Conservation (phyloP, 2,329 filamentous ascomycete species). For the Penicillium sp. region DNA sequence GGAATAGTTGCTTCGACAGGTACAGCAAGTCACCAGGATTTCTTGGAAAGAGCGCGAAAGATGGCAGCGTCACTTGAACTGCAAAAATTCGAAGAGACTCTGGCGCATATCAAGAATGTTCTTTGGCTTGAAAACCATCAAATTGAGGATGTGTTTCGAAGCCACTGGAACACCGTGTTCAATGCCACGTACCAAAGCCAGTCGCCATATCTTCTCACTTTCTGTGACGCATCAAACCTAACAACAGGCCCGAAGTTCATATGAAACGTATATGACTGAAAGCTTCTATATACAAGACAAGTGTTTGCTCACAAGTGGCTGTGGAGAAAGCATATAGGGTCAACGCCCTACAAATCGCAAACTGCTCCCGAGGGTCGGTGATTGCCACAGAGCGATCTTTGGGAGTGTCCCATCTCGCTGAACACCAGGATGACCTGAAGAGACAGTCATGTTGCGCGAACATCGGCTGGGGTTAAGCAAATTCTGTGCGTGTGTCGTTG, state of each 20-base stretch:
- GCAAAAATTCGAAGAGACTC: slow-evolving; percentile 5
- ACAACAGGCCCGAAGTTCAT: neutral
- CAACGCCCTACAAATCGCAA: too few species aligned
- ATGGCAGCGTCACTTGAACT: slow-evolving; percentile 15
- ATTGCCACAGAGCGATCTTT: too few species aligned
- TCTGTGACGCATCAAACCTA: neutral
- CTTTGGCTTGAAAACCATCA: slow-evolving; percentile 24
- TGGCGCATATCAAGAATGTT: slow-evolving; percentile 15
- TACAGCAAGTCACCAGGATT: slow-evolving; percentile 20
- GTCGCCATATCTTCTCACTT: neutral
- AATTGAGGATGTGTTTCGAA: slow-evolving; percentile 17
- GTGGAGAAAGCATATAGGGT: too few species aligned
- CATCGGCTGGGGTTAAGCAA: too few species aligned
- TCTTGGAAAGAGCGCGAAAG: slow-evolving; percentile 13
- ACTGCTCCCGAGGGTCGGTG: too few species aligned
- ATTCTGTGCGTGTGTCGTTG: too few species aligned
- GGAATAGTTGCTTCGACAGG: slow-evolving; percentile 38
- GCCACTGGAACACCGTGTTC: slow-evolving; percentile 22
- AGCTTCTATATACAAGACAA: neutral
- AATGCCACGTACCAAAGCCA: neutral
- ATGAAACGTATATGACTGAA: too few species aligned
- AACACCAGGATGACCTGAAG: too few species aligned
- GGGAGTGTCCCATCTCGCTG: too few species aligned
- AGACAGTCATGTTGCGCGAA: too few species aligned
- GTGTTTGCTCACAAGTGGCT: neutral